Base-by-base conservation (phyloP, 257 asterid species). In the Solanum clarkiae region DNA sequence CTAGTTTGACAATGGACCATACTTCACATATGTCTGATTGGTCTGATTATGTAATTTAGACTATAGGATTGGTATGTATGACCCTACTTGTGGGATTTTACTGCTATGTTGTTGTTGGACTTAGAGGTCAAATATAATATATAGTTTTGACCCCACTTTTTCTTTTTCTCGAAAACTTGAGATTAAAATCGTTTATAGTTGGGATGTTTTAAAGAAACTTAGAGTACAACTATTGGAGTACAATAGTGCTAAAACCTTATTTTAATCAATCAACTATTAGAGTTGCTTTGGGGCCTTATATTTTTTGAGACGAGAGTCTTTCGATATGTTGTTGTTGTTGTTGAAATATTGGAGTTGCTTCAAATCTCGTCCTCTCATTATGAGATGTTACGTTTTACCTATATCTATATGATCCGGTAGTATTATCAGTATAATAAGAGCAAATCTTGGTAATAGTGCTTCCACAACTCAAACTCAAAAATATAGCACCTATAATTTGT, bases 1-100 rank as follows among this genome's bases (percentile, higher is more conserved):
- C 97, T 8, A 91, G 98, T 86, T 88, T 94, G 14, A 93, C 97
- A 0, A 94, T 95, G 99, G 99, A 95, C 59, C 99, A 95, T 75
- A 94, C 94, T 0, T 94, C 98, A 45, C 92, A 91, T 71, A 89
- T 93, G 45, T 59, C 92, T 6, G 95, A 92, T 51, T 93, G 95
- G 96, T 95, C 98, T 40, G 96, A 93, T 88, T 95, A 95, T 92
- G 95, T 93, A 49, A 95, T 95, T 18, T 95, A 87, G 86, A 44
- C 5, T 5, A 5, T 49, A 49, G 15, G n/a, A 6, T 8, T 0
- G 9, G 15, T 49, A 2, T 32, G 17, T 80, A 74, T 17, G n/a
- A n/a, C n/a, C n/a, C n/a, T n/a, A n/a, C n/a, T n/a, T n/a, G n/a
- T n/a, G n/a, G n/a, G n/a, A n/a, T n/a, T n/a, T n/a, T n/a, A n/a